Percentiles rank a stretch among this genome's conserved stretches.
Evolutionary conservation across 192 early-diverging fungal genomes (phyloP).

Genomic region (Linnemannia hyalina): DNA sequence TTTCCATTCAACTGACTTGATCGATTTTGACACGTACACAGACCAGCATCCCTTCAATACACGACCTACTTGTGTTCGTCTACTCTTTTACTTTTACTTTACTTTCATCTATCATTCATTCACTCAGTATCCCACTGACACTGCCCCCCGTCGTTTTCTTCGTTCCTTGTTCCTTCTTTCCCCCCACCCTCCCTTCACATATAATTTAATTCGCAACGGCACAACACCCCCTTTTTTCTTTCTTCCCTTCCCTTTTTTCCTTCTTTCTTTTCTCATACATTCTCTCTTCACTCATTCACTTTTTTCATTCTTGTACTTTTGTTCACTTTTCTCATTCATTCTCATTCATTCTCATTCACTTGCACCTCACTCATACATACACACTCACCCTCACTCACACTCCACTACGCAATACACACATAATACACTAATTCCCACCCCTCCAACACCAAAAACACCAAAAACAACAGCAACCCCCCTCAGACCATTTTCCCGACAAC

Average conservation of each 20-base stretch:
- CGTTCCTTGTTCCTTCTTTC: neutral
- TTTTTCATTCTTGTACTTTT: neutral
- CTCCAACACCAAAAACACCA: neutral
- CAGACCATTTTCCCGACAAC: neutral
- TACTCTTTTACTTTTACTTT: too few relatives aligned
- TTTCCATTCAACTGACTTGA: neutral
- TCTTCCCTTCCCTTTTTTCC: neutral
- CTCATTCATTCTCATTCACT: neutral
- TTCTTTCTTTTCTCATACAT: neutral
- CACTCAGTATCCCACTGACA: too few relatives aligned
- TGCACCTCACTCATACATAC: neutral
- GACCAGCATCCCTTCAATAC: neutral
- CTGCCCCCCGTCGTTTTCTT: too few relatives aligned
- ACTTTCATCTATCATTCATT: too few relatives aligned
- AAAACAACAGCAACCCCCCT: neutral
- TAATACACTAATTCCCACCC: neutral
- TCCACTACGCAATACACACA: neutral
- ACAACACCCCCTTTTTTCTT: neutral
- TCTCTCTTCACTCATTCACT: neutral
- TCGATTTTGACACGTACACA: neutral
- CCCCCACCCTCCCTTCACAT: neutral
- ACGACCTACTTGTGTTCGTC: neutral
- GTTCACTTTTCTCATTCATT: constrained; percentile 7
- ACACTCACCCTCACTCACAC: neutral
- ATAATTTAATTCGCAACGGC: neutral